Evolutionary conservation across 371 early-diverging fungal genomes (phyloP), one percentile per base, ranked within the genome.

Genomic region (Lichtheimia ramosa): DNA sequence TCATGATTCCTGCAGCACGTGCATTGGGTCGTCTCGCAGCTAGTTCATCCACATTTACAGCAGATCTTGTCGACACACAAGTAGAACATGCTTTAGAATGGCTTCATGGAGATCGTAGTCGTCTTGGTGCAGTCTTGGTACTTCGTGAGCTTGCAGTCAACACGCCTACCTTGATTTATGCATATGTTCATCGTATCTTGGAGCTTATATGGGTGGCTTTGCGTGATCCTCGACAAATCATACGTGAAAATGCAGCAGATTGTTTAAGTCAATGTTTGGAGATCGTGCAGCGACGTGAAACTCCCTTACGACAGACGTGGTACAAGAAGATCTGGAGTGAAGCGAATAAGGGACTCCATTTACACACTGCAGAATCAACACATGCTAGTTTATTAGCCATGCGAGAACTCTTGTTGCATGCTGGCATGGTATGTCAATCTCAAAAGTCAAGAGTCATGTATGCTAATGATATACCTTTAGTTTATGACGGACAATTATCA

Each of bases 341-440:
- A 55, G 89, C 89, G 5, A 85, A 87, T 56, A 82, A 86, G 48
- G 93, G 93, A 8, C 70, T 95, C 48, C 89, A 88, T 54, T 62
- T 83, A 41, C 84, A 79, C 28, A 88, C 74, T 42, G 76, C 84
- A 2, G 99, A 98, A 56, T 83, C 89, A n/a, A 87, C 92, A 15
- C 97, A 98, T 69, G 97, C 95, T 3, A 87, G 92, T 40, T 76
- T 97, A 23, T 76, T 98, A 54, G 89, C 90, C 0, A 84, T 91
- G 67, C 78, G 89, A 48, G 94, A 92, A 68, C 69, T 98, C 52
- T 69, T 97, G 15, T 69, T 82, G 49, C 90, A 92, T 62, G 87
- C 96, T 16, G 92, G 92, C 49, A 89, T 89, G 89, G 92, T 92
- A 71, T 51, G n/a, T 14, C 46, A 27, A 18, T 2, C 23, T 28